Conservation (phyloP, 1,139 yeast genomes). For the Diutina catenulata region DNA sequence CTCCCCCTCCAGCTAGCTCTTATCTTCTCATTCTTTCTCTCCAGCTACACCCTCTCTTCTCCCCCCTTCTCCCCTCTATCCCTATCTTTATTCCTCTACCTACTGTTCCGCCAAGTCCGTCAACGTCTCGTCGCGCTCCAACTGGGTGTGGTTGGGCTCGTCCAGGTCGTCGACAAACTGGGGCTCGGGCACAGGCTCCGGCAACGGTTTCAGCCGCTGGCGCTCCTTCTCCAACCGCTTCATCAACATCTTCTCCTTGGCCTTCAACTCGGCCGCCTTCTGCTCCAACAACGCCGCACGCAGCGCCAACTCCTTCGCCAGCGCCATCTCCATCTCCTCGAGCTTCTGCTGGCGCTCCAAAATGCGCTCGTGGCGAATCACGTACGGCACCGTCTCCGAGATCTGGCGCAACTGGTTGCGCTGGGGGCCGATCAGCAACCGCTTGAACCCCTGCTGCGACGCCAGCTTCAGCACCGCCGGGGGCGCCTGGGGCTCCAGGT, state of each 20-base stretch:
- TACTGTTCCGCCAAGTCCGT: too few species aligned
- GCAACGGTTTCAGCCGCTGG: slow-evolving; percentile 4
- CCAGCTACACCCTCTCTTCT: too few species aligned
- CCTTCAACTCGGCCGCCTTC: slow-evolving; percentile 63
- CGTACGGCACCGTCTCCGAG: slow-evolving; percentile 74
- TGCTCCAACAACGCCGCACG: slow-evolving; percentile 69
- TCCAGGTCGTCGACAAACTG: neutral
- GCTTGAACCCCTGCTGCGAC: slow-evolving; percentile 25
- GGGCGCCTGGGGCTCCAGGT: neutral
- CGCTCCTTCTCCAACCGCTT: slow-evolving; percentile 21
- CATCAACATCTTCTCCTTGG: slow-evolving; percentile 45
- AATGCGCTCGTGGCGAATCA: slow-evolving; percentile 63
- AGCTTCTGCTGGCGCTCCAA: slow-evolving; percentile 65
- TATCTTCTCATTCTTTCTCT: too few species aligned
- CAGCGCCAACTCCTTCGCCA: slow-evolving; percentile 59
- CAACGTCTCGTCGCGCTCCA: neutral
- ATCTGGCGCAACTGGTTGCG: slow-evolving; percentile 62
- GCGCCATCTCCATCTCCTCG: slow-evolving; percentile 67
- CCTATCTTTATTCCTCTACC: too few species aligned
- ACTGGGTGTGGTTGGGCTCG: neutral
- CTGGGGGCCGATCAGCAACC: slow-evolving; percentile 49
- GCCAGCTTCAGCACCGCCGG: neutral
- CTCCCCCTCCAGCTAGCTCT: too few species aligned
- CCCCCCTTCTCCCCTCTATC: too few species aligned
- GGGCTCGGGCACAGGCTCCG: neutral